phyloP scores from a whole-genome alignment of 352 stramenopile genomes.

The Pythium volutum region DNA sequence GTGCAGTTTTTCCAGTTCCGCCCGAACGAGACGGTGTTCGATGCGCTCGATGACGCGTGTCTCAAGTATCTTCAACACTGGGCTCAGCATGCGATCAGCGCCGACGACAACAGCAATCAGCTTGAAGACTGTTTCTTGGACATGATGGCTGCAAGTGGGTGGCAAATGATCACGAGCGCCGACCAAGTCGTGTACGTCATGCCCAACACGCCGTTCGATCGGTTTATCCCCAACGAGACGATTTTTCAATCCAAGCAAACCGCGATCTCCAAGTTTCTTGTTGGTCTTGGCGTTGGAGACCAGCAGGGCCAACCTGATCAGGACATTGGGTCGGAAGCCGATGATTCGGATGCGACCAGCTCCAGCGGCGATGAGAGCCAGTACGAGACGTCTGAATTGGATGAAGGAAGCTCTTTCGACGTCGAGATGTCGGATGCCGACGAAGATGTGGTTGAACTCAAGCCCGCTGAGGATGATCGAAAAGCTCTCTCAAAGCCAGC shows the following conservation, averaged over 20 bases:
- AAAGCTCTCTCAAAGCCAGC: neutral
- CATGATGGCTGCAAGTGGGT: constrained; percentile 47
- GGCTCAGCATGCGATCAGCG: constrained; percentile 6
- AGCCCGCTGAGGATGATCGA: neutral
- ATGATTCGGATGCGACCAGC: constrained; percentile 7
- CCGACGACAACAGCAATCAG: constrained; percentile 17
- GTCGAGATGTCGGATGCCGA: constrained; percentile 26
- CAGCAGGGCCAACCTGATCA: neutral
- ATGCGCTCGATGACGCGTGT: constrained; percentile 61
- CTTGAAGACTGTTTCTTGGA: constrained; percentile 60
- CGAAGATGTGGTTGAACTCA: neutral
- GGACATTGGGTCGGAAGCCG: neutral
- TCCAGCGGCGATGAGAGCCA: neutral
- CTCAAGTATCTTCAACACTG: constrained; percentile 45
- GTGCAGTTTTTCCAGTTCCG: constrained; percentile 65
- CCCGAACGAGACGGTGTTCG: constrained; percentile 77
- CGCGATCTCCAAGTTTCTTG: constrained; percentile 58
- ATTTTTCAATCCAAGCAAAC: constrained; percentile 68
- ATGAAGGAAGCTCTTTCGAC: constrained; percentile 19
- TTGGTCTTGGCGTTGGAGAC: neutral
- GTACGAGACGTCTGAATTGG: neutral
- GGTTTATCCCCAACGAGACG: constrained; percentile 70
- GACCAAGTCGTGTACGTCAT: constrained; percentile 65
- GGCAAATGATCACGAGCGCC: constrained; percentile 47
- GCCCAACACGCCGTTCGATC: constrained; percentile 57